Base-by-base conservation (phyloP, 129 eudicot genomes). In the Glebionis coronaria region DNA sequence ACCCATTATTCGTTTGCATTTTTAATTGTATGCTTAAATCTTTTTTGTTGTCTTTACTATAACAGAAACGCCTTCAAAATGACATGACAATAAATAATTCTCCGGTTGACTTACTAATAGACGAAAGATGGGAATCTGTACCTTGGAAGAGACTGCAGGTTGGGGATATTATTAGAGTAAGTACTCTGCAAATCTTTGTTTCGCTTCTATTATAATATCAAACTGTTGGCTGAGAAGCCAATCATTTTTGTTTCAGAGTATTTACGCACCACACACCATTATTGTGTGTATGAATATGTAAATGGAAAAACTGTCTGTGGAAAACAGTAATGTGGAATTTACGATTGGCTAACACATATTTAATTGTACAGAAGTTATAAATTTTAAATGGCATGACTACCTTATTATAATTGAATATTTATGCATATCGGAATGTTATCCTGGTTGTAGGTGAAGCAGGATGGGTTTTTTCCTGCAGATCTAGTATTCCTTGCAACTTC, bases 381-480 rank as follows among this genome's bases (percentile, higher is more conserved):
- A 6, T 60, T 15, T 28, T 8, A 45, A 10, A 15, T 46, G 49
- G 31, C 20, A 25, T 10, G 29, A 25, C 65, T 70, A 2, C 3
- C 28, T 44, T 0, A 25, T 49, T 16, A 13, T 49, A 10, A 66
- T 50, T 28, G 18, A 42, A 68, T 20, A 53, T 67, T n/a, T 35
- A 11, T 68, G 63, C 73, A 55, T 20, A 60, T 59, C 56, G 18
- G 52, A 72, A 21, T 44, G 73, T 54, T 64, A 60, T 61, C 61
- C 47, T 73, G 54, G 49, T 76, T 66, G 67, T 86, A 93, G 99
- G 90, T 93, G 67, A 88, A 81, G 78, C 99, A 88, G 73, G 99
- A 93, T 63, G 90, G 86, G 21, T 86, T 84, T 79, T 89, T 93
- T 79, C 99, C 99, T 27, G 99, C 97, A 23, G 99, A 93, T 84